These are phyloP conservation scores for Capsicum rhomboideum DNA, from an alignment of 257 asterid species.

Conservation along the genomic window DNA sequence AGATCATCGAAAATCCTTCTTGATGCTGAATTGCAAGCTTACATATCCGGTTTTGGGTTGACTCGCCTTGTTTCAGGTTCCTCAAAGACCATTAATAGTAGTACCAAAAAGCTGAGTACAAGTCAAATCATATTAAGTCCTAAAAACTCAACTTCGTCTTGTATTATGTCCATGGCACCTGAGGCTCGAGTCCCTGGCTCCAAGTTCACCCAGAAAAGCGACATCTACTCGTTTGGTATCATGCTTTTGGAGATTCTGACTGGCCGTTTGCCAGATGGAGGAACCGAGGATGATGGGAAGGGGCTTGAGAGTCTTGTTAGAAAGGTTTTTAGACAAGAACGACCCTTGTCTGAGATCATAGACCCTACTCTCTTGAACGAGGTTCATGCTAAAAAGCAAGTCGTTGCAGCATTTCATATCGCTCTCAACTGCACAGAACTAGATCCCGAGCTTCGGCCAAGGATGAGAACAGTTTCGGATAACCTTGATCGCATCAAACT, in stretches of 20 bases:
- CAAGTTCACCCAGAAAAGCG: constrained; percentile 64
- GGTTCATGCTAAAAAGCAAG: constrained; percentile 88
- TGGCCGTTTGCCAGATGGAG: constrained; percentile 45
- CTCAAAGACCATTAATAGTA: too few relatives aligned
- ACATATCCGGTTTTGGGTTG: constrained; percentile 75
- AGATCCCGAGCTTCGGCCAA: constrained; percentile 82
- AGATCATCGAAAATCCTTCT: constrained; percentile 83
- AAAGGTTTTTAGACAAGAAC: constrained; percentile 64
- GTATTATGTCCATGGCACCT: constrained; percentile 45
- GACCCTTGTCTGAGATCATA: constrained; percentile 70
- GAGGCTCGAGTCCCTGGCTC: constrained; percentile 41
- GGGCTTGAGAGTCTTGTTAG: constrained; percentile 68
- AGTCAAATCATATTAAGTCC: too few relatives aligned
- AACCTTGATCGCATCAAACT: constrained; percentile 56
- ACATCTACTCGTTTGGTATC: constrained; percentile 75
- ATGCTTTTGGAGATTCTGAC: constrained; percentile 76
- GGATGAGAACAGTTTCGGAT: constrained; percentile 79
- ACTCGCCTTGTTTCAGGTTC: too few relatives aligned
- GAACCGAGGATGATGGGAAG: constrained; percentile 31
- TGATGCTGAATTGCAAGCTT: constrained; percentile 68
- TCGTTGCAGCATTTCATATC: constrained; percentile 68
- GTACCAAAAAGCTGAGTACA: constrained; percentile 28
- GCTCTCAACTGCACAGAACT: constrained; percentile 71
- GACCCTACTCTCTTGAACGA: constrained; percentile 69
- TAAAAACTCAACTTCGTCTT: constrained; percentile 19